Evolutionary conservation across 805 yeast genomes (phyloP).

Genomic region (Babjeviella inositovora): DNA sequence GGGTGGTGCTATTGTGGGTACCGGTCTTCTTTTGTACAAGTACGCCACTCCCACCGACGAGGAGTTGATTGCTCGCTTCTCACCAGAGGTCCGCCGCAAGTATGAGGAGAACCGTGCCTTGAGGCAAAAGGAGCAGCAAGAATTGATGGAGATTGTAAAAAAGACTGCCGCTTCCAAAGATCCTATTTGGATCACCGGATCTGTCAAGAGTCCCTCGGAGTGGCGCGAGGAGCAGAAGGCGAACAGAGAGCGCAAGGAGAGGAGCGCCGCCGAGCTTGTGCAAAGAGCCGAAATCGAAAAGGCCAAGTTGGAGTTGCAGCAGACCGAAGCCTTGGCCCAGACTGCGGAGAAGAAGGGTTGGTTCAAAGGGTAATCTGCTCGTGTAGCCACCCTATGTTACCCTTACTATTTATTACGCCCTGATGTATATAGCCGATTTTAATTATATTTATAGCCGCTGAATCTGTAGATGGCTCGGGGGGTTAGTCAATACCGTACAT

Average conservation of each 20-base stretch:
- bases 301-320: slow-evolving; percentile 19
- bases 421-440: too few relatives aligned
- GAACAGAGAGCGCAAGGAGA: slow-evolving; percentile 29
- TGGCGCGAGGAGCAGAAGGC: slow-evolving; percentile 10
- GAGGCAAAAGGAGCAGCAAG: slow-evolving; percentile 54
- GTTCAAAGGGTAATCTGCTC: slow-evolving; percentile 1
- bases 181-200: slow-evolving; percentile 75
- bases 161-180: slow-evolving; percentile 51
- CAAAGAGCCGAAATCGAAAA: slow-evolving; percentile 16
- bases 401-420: too few relatives aligned
- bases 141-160: slow-evolving; percentile 49
- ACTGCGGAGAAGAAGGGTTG: slow-evolving; percentile 1
- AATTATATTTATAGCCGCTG: too few relatives aligned
- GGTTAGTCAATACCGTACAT: too few relatives aligned
- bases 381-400: too few relatives aligned
- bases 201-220: slow-evolving; percentile 56
- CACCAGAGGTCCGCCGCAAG: slow-evolving; percentile 72
- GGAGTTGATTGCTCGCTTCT: slow-evolving; percentile 50
- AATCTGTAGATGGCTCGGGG: too few relatives aligned
- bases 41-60: slow-evolving; percentile 81
- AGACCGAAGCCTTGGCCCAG: slow-evolving; percentile 13
- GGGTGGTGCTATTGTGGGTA: slow-evolving; percentile 53
- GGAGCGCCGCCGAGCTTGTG: slow-evolving; percentile 22
- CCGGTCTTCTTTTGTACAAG: slow-evolving; percentile 58
- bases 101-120: slow-evolving; percentile 50